Evolutionary conservation across 495 filamentous ascomycete genomes (phyloP).

Genomic region (Xylaria scruposa): DNA sequence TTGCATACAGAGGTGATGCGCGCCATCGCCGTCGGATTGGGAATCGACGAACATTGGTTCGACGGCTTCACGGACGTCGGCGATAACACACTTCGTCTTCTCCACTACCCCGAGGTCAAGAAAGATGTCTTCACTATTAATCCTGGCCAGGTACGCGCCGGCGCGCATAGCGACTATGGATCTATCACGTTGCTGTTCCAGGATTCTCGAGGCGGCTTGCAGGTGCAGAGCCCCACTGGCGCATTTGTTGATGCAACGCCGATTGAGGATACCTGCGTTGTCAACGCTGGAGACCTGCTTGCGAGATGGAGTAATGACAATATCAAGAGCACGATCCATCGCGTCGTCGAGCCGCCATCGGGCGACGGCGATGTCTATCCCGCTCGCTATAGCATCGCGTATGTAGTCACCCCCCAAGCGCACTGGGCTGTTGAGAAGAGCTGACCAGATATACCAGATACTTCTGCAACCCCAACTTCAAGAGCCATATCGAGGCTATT

Average conservation of each 20-base stretch:
- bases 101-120: constrained; percentile 82
- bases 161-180: constrained; percentile 89
- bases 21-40: constrained; percentile 86
- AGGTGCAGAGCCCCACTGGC: constrained; percentile 79
- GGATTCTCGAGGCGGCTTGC: constrained; percentile 79
- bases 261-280: constrained; percentile 80
- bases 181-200: constrained; percentile 91
- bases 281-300: constrained; percentile 91
- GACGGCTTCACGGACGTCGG: constrained; percentile 73
- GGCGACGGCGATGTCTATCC: constrained; percentile 59
- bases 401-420: constrained; percentile 34
- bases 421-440: neutral
- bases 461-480: constrained; percentile 92
- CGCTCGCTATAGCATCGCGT: constrained; percentile 72
- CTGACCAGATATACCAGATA: constrained; percentile 60
- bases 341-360: constrained; percentile 83
- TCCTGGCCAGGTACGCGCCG: constrained; percentile 78
- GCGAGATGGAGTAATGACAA: constrained; percentile 90
- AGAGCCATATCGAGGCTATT: constrained; percentile 79
- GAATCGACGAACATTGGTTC: constrained; percentile 75
- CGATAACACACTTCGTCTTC: constrained; percentile 86
- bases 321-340: constrained; percentile 86
- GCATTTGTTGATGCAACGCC: constrained; percentile 85
- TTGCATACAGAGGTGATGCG: constrained; percentile 84
- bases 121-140: constrained; percentile 73